Base-by-base conservation (phyloP, 768 basidiomycete genomes). In the Xerocomus brunneocitrinus region DNA sequence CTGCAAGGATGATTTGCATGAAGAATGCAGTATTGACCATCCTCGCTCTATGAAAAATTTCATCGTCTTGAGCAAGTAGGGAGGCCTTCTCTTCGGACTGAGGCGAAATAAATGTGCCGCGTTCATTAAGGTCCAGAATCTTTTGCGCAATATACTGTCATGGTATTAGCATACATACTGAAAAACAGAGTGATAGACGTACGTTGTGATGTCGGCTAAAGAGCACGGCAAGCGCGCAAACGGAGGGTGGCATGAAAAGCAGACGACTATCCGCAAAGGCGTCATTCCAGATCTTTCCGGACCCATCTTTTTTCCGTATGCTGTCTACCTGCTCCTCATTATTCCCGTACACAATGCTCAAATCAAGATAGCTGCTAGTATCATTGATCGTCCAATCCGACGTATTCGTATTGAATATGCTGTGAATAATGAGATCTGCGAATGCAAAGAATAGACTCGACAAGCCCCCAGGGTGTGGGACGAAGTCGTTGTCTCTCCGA, bases 371-470 rank as follows among this genome's bases (percentile, higher is more conserved):
- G 60, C 83, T 84, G 64, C 82, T 84, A 0, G 82, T 70, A 40
- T 79, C 69, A 62, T 92, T 92, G 52, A 80, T 75, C 1, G 73
- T 74, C 65, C 70, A 74, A 63, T 84, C 75, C 3, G 19, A 42
- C 32, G 62, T 70, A 54, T 77, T 68, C 9, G 81, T 83, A 57
- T 85, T 72, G 73, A 92, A 92, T 57, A 85, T 76, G 50, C 73
- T 76, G 67, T 91, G 89, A 59, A 87, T 89, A 54, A 91, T 74
- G 52, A 90, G 69, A 60, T 89, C 78, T 12, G 89, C 89, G 61
- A 91, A 89, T 0, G 88, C 85, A 59, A 90, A 91, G 70, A 90
- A 86, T 19, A 87, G 70, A 54, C 80, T 78, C 13, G 84, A 87
- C 42, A 91, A 78, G 19, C 89, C 89, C 4, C 79, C 81, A 4